Percentiles rank a stretch among this genome's conserved stretches.
Evolutionary conservation across 495 filamentous ascomycete genomes (phyloP).

Genomic region (Penicillium cataractarum): DNA sequence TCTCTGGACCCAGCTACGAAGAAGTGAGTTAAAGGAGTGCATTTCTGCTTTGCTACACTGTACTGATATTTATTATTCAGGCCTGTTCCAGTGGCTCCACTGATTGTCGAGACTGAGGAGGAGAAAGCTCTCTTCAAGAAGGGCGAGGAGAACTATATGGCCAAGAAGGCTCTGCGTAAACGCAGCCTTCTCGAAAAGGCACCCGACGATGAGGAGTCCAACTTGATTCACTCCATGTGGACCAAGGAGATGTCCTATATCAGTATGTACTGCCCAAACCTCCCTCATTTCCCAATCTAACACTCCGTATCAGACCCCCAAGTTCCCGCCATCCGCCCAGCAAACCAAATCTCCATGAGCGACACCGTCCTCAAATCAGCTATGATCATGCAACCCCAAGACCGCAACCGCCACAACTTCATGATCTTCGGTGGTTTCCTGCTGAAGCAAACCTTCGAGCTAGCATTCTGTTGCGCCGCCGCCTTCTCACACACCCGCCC

Average conservation of each 20-base stretch:
- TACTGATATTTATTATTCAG: slow-evolving; percentile 33
- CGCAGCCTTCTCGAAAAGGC: slow-evolving; percentile 70
- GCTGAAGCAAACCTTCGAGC: slow-evolving; percentile 79
- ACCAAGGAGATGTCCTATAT: slow-evolving; percentile 70
- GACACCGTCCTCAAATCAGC: slow-evolving; percentile 68
- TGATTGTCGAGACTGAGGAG: slow-evolving; percentile 69
- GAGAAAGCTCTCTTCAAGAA: slow-evolving; percentile 68
- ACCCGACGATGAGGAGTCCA: slow-evolving; percentile 75
- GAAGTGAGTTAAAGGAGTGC: slow-evolving; percentile 48
- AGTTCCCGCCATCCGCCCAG: slow-evolving; percentile 56
- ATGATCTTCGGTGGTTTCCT: slow-evolving; percentile 92
- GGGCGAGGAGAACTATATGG: slow-evolving; percentile 73
- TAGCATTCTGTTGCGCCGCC: slow-evolving; percentile 88
- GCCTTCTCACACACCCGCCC: slow-evolving; percentile 74
- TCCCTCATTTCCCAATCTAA: background rate
- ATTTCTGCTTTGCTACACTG: slow-evolving; percentile 9
- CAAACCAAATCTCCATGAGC: slow-evolving; percentile 69
- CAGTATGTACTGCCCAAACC: slow-evolving; percentile 32
- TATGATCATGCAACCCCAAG: slow-evolving; percentile 86
- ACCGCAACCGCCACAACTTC: slow-evolving; percentile 83
- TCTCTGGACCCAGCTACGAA: slow-evolving; percentile 76
- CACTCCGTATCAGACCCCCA: slow-evolving; percentile 56
- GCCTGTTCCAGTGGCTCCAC: slow-evolving; percentile 58
- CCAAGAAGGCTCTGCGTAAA: slow-evolving; percentile 69
- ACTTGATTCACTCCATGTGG: slow-evolving; percentile 82